Conservation (phyloP, 306 rosid genomes). For the Morella rubra region DNA sequence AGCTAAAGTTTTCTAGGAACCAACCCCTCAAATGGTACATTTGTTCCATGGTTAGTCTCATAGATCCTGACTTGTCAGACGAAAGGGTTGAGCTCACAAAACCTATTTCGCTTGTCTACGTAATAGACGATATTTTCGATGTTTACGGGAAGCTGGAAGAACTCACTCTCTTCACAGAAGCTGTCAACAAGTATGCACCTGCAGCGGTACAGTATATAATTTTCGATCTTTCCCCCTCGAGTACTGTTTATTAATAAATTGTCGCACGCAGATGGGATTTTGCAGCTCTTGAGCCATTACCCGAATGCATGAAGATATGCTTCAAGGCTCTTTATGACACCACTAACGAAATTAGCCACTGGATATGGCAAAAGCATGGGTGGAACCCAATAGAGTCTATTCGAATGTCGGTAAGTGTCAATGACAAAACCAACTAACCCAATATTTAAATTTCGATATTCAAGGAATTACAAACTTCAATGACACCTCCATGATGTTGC, state of each 20-base stretch:
- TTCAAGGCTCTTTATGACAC: conserved; percentile 36
- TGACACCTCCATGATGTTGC: neutral
- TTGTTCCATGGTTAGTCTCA: conserved; percentile 51
- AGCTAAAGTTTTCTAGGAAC: conserved; percentile 41
- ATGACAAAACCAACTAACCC: neutral
- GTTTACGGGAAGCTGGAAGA: conserved; percentile 41
- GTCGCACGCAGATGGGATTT: conserved; percentile 29
- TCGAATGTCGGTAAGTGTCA: conserved; percentile 21
- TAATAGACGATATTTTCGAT: conserved; percentile 63
- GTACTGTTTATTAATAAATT: neutral
- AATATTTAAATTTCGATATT: too few relatives aligned
- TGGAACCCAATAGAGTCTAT: conserved; percentile 34
- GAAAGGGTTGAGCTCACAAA: conserved; percentile 57
- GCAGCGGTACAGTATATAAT: neutral
- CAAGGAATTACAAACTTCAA: too few relatives aligned
- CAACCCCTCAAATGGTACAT: conserved; percentile 66
- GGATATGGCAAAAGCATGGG: conserved; percentile 25
- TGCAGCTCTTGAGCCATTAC: conserved; percentile 11
- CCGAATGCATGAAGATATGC: conserved; percentile 34
- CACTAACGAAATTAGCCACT: conserved; percentile 29
- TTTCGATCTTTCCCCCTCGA: neutral
- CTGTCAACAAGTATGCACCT: conserved; percentile 40
- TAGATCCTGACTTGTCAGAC: conserved; percentile 42
- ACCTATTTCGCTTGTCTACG: conserved; percentile 47
- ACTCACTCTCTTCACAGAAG: conserved; percentile 49